Conservation (phyloP, 441 rosid genomes). For the Populus hybrid region DNA sequence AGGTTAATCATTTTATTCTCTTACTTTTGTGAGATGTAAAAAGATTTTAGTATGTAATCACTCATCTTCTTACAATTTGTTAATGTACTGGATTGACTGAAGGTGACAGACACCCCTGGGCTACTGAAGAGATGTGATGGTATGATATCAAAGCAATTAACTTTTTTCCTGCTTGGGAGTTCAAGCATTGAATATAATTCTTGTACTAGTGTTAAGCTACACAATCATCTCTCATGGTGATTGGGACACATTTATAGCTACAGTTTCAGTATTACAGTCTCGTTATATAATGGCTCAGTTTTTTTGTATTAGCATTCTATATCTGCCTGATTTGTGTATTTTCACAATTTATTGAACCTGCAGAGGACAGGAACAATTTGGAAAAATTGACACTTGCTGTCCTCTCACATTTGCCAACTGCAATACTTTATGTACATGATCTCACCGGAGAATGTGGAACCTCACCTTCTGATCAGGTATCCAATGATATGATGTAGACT, state of each 20-base stretch:
- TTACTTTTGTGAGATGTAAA: not conserved
- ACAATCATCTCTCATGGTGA: not conserved
- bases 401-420: constrained; percentile 91
- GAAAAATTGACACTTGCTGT: constrained; percentile 94
- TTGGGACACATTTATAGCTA: not conserved
- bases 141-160: constrained; percentile 24
- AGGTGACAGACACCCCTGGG: constrained; percentile 99
- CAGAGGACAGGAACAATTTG: constrained; percentile 30
- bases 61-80: constrained; percentile 16
- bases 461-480: constrained; percentile 91
- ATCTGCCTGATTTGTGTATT: not conserved
- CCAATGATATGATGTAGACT: not conserved
- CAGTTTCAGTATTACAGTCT: not conserved
- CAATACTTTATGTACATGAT: constrained; percentile 89
- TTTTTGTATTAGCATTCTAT: not conserved
- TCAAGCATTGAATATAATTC: not conserved
- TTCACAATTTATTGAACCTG: constrained; percentile 9
- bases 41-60: not conserved
- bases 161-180: not conserved
- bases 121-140: constrained; percentile 83
- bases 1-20: constrained; percentile 43
- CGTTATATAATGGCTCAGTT: not conserved
- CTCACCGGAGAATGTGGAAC: constrained; percentile 96
- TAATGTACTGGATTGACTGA: constrained; percentile 21
- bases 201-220: not conserved